These are phyloP conservation scores for Kazachstania sp. DNA, from an alignment of 1,139 yeast genomes.

Conservation along the genomic window DNA sequence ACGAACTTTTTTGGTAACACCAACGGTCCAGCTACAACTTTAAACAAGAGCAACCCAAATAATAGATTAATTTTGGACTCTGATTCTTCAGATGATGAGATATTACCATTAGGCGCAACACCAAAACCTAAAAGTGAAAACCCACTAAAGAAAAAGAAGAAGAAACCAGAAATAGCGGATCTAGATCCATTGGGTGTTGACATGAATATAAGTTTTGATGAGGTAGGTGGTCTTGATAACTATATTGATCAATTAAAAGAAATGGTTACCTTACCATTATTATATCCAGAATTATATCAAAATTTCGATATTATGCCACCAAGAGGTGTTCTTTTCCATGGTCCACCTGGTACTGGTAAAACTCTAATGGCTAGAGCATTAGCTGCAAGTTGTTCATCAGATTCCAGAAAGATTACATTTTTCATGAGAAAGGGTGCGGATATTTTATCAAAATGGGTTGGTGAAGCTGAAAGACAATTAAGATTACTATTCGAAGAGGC, in stretches of 20 bases:
- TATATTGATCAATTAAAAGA: slow-evolving; percentile 90
- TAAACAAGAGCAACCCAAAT: slow-evolving; percentile 16
- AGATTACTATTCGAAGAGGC: slow-evolving; percentile 92
- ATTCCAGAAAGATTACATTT: slow-evolving; percentile 77
- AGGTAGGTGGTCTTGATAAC: slow-evolving; percentile 87
- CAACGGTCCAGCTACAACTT: slow-evolving; percentile 28
- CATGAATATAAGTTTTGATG: slow-evolving; percentile 81
- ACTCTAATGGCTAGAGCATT: slow-evolving; percentile 96
- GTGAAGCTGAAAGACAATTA: slow-evolving; percentile 95
- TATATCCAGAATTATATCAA: slow-evolving; percentile 90
- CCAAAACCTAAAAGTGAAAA: slow-evolving; percentile 22
- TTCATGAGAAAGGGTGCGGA: slow-evolving; percentile 99
- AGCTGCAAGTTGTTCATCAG: slow-evolving; percentile 88
- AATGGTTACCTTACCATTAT: slow-evolving; percentile 89
- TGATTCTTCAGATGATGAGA: slow-evolving; percentile 64
- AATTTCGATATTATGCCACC: slow-evolving; percentile 93
- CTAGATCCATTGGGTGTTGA: slow-evolving; percentile 93
- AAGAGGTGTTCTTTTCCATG: slow-evolving; percentile 94
- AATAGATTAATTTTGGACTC: slow-evolving; percentile 39
- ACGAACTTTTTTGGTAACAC: slow-evolving; percentile 34
- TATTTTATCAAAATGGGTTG: slow-evolving; percentile 96
- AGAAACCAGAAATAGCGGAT: slow-evolving; percentile 73
- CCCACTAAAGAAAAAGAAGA: slow-evolving; percentile 28
- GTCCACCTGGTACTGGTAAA: slow-evolving; percentile 99
- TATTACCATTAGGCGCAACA: slow-evolving; percentile 31